Evolutionary conservation across 2,329 filamentous ascomycete genomes (phyloP), one percentile per base, ranked within the genome.

Genomic region (Teratosphaeria viscida): DNA sequence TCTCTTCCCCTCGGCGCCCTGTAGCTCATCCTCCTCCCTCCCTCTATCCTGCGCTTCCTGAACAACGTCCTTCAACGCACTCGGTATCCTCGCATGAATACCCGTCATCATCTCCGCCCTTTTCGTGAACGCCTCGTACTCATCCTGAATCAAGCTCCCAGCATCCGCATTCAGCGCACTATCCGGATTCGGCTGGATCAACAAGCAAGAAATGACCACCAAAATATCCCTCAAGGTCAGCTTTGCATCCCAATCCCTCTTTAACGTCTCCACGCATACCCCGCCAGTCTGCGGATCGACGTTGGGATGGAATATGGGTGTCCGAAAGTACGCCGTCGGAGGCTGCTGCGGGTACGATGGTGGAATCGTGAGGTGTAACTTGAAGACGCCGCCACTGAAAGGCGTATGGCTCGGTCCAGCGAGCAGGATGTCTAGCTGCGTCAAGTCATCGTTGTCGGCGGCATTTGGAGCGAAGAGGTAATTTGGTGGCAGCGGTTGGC

Each of bases 261-360:
- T 86, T 53, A 86, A 67, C 2, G 84, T 86, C 72, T 86, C 84
- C 2, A 86, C 81, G 62, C 84, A 86, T 2, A 86, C 82, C 0
- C 79, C 80, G 5, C 84, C 84, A 0, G 80, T 82, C n/a, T 76
- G 74, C 57, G 84, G 81, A 62, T 86, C 83, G 56, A 86, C 81
- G 65, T 86, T 86, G 0, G 84, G 84, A 64, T 86, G 84, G 78
- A 82, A 86, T 63, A 86, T 81, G 5, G 79, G 76, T 2, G 83
- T 86, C 58, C 77, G 78, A 67, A 86, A 86, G 35, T 78, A 77
- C 2, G 83, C 84, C 49, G 82, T 85, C 0, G 80, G 80, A 16
- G 80, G 79, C 19, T 71, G 71, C 47, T 71, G 70, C 11, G 80
- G 80, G 64, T 85, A 84, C n/a, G 78, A 78, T 19, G 78, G 74